These are phyloP conservation scores for Elsinoe fawcettii DNA, from an alignment of 2,329 filamentous ascomycete species.

Conservation along the genomic window DNA sequence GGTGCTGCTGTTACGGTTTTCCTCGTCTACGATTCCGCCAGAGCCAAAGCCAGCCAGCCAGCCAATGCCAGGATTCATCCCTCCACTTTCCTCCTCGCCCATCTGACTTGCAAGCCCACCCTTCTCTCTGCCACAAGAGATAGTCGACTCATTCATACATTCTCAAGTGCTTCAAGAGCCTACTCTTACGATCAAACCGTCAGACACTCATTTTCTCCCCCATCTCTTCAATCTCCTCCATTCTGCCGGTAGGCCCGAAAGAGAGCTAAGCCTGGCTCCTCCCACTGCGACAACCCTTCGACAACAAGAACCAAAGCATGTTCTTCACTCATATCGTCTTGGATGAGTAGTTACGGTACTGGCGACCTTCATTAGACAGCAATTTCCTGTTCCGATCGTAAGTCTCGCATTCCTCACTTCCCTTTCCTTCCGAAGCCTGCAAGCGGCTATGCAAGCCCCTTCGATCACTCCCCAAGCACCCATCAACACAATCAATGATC, in stretches of 20 bases:
- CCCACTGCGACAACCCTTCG: constrained; percentile 7
- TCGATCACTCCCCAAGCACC: not conserved
- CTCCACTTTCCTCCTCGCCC: constrained; percentile 8
- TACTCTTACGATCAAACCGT: not conserved
- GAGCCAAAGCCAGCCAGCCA: constrained; percentile 1
- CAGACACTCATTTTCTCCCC: constrained; percentile 4
- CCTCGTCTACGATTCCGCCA: constrained; percentile 12
- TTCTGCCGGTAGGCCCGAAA: constrained; percentile 2
- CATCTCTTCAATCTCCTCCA: not conserved
- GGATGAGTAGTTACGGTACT: constrained; percentile 9
- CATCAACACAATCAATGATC: constrained; percentile 12
- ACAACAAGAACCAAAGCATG: constrained; percentile 7
- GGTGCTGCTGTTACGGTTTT: constrained; percentile 12
- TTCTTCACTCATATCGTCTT: not conserved
- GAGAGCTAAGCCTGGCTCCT: constrained; percentile 8
- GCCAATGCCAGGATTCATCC: constrained; percentile 14
- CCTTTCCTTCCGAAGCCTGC: not conserved
- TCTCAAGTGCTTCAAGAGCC: not conserved
- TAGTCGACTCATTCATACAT: constrained; percentile 9
- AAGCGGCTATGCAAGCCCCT: constrained; percentile 13
- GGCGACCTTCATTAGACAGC: constrained; percentile 10
- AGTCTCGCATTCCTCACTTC: constrained; percentile 15
- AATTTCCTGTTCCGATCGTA: not conserved
- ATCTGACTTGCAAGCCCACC: constrained; percentile 8
- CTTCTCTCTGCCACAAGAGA: not conserved